A percentile compares a stretch with the other conserved stretches of the same genome.
Conservation (phyloP, 1,284 basidiomycete genomes). For the Rhodotorula sp. region DNA sequence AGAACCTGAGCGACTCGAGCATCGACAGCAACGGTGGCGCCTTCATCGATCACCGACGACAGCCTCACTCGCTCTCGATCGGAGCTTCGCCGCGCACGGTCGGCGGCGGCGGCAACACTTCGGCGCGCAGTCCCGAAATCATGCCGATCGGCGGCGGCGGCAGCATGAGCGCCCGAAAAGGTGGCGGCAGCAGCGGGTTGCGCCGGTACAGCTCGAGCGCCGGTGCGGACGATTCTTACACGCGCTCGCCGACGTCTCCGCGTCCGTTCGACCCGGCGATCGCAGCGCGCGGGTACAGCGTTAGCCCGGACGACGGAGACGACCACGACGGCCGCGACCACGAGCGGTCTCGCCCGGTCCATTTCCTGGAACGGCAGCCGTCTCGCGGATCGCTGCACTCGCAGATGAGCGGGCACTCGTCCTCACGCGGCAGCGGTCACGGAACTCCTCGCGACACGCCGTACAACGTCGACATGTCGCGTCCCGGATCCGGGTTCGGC, state of each 20-base stretch:
- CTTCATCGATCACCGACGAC: slow-evolving; percentile 45
- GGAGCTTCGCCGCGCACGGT: slow-evolving; percentile 14
- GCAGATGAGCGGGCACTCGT: slow-evolving; percentile 2
- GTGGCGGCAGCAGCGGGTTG: slow-evolving; percentile 9
- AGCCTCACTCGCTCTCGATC: slow-evolving; percentile 40
- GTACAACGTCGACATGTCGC: slow-evolving; percentile 26
- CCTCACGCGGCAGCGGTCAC: not conserved
- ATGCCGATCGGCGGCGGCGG: not conserved
- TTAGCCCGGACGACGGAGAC: slow-evolving; percentile 4
- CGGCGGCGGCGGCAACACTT: not conserved
- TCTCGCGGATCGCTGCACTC: slow-evolving; percentile 27
- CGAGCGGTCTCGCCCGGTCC: slow-evolving; percentile 20
- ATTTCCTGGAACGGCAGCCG: slow-evolving; percentile 34
- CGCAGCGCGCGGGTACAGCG: not conserved
- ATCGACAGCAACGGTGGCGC: slow-evolving; percentile 45
- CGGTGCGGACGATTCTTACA: slow-evolving; percentile 8
- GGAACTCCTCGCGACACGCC: not conserved
- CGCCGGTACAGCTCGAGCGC: slow-evolving; percentile 22
- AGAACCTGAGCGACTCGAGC: slow-evolving; percentile 45
- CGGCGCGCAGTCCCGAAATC: slow-evolving; percentile 17
- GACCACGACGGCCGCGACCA: slow-evolving; percentile 35
- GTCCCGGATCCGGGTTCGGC: slow-evolving; percentile 31
- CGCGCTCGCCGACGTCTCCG: slow-evolving; percentile 16
- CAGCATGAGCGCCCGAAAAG: slow-evolving; percentile 16
- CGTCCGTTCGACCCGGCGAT: slow-evolving; percentile 15